A percentile compares a stretch with the other conserved stretches of the same genome.
phyloP scores from a whole-genome alignment of 78 protist genomes.

The Tieghemostelium lacteum region DNA sequence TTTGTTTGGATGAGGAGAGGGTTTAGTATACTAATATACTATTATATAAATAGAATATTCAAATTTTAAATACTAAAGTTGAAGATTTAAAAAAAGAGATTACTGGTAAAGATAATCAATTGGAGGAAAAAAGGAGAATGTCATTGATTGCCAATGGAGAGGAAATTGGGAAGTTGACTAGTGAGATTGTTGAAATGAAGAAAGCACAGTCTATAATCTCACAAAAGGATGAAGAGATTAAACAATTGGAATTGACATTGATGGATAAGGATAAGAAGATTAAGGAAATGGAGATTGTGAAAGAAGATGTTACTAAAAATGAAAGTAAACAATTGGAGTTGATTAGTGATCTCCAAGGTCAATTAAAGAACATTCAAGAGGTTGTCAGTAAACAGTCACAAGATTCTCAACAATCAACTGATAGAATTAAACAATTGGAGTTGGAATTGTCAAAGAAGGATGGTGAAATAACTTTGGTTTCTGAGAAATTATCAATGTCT shows the following conservation, averaged over 20 bases:
- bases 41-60: too few species aligned
- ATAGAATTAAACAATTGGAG: not conserved
- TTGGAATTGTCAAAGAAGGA: not conserved
- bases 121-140: not conserved
- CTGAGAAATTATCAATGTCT: not conserved
- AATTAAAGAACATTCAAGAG: not conserved
- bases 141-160: constrained; percentile 31
- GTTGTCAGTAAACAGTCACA: not conserved
- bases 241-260: not conserved
- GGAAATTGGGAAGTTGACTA: constrained; percentile 5
- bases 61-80: not conserved
- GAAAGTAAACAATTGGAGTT: not conserved
- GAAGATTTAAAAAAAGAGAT: constrained; percentile 8
- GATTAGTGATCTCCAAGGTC: not conserved
- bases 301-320: not conserved
- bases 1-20: too few species aligned
- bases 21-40: too few species aligned
- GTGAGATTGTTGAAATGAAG: not conserved
- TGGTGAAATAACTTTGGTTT: not conserved
- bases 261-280: not conserved
- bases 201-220: not conserved
- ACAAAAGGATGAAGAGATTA: constrained; percentile 19
- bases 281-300: not conserved
- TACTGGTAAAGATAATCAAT: not conserved
- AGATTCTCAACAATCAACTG: not conserved